Evolutionary conservation across 2,329 filamentous ascomycete species (phyloP), one percentile per base, ranked within the genome.

Genomic region (Exophiala alcalophila): DNA sequence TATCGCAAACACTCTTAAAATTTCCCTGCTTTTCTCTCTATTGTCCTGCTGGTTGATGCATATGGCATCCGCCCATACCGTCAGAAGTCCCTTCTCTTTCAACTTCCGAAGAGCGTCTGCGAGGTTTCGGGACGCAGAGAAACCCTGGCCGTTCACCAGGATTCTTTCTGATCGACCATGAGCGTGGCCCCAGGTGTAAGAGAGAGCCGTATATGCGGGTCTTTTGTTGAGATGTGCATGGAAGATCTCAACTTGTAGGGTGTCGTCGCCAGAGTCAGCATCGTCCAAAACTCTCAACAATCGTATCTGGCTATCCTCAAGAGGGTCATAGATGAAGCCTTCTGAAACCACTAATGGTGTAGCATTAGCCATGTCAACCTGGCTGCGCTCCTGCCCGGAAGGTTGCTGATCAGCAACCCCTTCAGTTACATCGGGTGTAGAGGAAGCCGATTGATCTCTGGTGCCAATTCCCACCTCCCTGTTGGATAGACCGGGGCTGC

Each of bases 61-160:
- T 12, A 51, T 40, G 6, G 49, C 49, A 31, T 51, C 49, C 4
- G 49, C 44, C 49, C 49, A 51, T 21, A 51, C 16, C 7, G 29
- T 36, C 14, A 24, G 19, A 16, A 44, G 24, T 5, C 33, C 19
- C 18, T 45, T 34, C 29, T 27, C 4, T 16, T 31, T 28, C 33
- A 49, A 30, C 33, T 31, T 41, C 23, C 34, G 28, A 15, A 48
- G 40, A 16, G 41, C 37, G 5, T 35, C 23, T 24, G 41, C 44
- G 35, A 48, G 41, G 20, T 41, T 41, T 12, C 18, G 35, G 8
- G 49, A 42, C 8, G 49, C 37, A 10, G 15, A 16, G 26, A 37
- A 44, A 15, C 10, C 32, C 12, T 40, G 36, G 12, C 37, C 24
- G 33, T 40, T 42, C 4, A 52, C 49, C 11, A 43, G 3, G 9